These are phyloP conservation scores for Glebionis coronaria DNA, from an alignment of 129 eudicot species.

Conservation along the genomic window DNA sequence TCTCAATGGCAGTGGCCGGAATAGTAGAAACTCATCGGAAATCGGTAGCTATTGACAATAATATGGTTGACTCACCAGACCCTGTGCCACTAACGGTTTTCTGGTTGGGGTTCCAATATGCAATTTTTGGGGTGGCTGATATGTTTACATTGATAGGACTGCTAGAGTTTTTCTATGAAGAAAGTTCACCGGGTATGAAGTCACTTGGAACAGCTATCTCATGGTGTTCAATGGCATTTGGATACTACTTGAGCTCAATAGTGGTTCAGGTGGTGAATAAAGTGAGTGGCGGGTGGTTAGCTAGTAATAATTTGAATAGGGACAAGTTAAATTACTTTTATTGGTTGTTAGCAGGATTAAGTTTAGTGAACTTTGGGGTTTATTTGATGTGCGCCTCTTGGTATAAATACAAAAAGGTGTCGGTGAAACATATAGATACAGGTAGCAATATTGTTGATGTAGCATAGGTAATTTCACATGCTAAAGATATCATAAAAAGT, in stretches of 20 bases:
- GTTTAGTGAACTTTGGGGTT: slow-evolving; percentile 61
- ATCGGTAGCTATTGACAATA: slow-evolving; percentile 44
- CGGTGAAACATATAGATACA: slow-evolving; percentile 36
- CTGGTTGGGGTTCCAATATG: slow-evolving; percentile 65
- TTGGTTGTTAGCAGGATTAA: slow-evolving; percentile 57
- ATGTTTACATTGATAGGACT: slow-evolving; percentile 75
- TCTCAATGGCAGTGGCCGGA: slow-evolving; percentile 68
- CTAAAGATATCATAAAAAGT: neutral
- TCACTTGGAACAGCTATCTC: slow-evolving; percentile 69
- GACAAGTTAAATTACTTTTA: slow-evolving; percentile 70
- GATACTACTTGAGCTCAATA: slow-evolving; percentile 66
- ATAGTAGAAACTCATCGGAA: slow-evolving; percentile 60
- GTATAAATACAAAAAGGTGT: slow-evolving; percentile 63
- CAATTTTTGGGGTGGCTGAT: slow-evolving; percentile 64
- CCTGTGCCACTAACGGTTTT: slow-evolving; percentile 61
- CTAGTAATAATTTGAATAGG: slow-evolving; percentile 63
- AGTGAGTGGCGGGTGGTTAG: slow-evolving; percentile 76
- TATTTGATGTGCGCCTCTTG: slow-evolving; percentile 67
- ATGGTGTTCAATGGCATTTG: slow-evolving; percentile 81
- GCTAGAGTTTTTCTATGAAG: slow-evolving; percentile 75
- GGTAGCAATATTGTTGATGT: slow-evolving; percentile 11
- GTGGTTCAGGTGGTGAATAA: slow-evolving; percentile 69
- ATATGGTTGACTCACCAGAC: slow-evolving; percentile 55
- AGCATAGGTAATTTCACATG: slow-evolving; percentile 22
- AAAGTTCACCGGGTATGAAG: slow-evolving; percentile 76